Percentiles rank a stretch among this genome's conserved stretches.
phyloP scores from a whole-genome alignment of 2,329 filamentous ascomycete genomes.

The Aspergillus neoniger region DNA sequence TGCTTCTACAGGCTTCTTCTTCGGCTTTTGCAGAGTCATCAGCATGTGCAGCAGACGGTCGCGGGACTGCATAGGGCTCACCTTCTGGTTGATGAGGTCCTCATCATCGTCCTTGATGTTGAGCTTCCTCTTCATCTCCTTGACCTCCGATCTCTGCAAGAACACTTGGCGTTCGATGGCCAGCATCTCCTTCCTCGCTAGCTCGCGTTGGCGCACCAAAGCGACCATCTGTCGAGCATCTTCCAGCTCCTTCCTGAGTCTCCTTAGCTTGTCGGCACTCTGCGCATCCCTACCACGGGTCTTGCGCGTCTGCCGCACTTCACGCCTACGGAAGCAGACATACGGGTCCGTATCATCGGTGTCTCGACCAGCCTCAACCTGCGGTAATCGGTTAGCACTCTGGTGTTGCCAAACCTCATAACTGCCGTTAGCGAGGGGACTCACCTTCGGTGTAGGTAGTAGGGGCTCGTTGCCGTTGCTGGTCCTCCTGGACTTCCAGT shows the following conservation, averaged over 20 bases:
- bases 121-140: conserved; percentile 83
- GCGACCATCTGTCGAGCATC: conserved; percentile 79
- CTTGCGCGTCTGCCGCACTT: conserved; percentile 91
- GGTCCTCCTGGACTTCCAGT: conserved; percentile 77
- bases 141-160: conserved; percentile 76
- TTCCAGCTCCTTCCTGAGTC: conserved; percentile 85
- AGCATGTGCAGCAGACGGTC: conserved; percentile 30
- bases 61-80: conserved; percentile 47
- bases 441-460: conserved; percentile 73
- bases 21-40: conserved; percentile 58
- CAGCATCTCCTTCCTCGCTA: conserved; percentile 75
- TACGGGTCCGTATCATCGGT: conserved; percentile 96
- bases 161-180: conserved; percentile 76
- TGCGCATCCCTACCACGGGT: conserved; percentile 91
- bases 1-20: conserved; percentile 66
- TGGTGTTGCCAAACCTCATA: neutral
- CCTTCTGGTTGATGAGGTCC: conserved; percentile 91
- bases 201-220: conserved; percentile 76
- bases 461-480: conserved; percentile 69
- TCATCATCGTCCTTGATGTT: conserved; percentile 92
- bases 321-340: conserved; percentile 94
- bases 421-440: conserved; percentile 10
- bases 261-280: conserved; percentile 91
- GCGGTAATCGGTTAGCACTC: conserved; percentile 22
- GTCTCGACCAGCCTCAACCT: conserved; percentile 88